These are phyloP conservation scores for Echites panduratus DNA, from an alignment of 257 asterid genomes.

Conservation along the genomic window DNA sequence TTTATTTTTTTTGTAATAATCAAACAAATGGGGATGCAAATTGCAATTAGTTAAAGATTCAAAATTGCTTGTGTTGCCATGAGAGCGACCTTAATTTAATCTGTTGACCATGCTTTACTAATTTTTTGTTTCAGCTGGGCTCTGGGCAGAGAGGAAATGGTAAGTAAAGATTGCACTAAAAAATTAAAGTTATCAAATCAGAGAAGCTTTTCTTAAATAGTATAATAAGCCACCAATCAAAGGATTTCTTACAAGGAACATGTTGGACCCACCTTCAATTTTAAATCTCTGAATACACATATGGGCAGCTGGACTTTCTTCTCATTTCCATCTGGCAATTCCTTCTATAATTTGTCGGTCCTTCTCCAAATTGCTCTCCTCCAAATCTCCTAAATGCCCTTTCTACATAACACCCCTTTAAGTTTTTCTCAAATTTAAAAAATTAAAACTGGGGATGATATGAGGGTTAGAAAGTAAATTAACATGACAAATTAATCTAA, in stretches of 20 bases:
- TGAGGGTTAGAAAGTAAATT: slow-evolving; percentile 1
- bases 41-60: neutral
- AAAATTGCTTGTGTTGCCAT: neutral
- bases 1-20: neutral
- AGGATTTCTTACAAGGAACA: slow-evolving; percentile 39
- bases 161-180: too few species aligned
- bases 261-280: slow-evolving; percentile 32
- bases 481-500: slow-evolving; percentile 7
- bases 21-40: neutral
- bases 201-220: too few species aligned
- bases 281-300: slow-evolving; percentile 12
- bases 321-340: slow-evolving; percentile 14
- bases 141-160: too few species aligned
- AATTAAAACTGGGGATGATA: neutral
- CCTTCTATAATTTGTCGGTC: slow-evolving; percentile 24
- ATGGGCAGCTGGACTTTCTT: slow-evolving; percentile 37
- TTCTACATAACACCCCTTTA: too few species aligned
- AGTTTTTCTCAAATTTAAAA: too few species aligned
- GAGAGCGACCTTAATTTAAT: slow-evolving; percentile 5
- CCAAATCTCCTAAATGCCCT: slow-evolving; percentile 9
- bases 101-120: neutral
- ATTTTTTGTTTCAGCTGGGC: neutral
- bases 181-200: too few species aligned
- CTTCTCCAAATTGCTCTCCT: neutral
- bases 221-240: slow-evolving; percentile 32